Evolutionary conservation across 164 flowering plant species (phyloP).

Genomic region (Kalanchoe fedtschenkoi): DNA sequence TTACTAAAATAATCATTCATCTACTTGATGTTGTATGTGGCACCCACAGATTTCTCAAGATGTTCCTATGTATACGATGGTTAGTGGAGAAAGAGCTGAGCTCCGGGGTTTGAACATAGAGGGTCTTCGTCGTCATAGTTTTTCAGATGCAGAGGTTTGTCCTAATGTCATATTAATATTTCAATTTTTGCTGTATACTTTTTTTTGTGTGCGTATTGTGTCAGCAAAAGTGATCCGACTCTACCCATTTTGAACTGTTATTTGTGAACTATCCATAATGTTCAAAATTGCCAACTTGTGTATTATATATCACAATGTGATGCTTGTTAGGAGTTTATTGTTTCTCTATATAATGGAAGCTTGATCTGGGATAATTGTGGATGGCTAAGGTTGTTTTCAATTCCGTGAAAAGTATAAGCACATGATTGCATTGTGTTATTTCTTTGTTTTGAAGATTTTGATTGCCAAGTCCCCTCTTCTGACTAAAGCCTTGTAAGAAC

Average conservation of each 20-base stretch:
- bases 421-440: background rate
- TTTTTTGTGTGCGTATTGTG: too few species aligned
- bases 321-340: too few species aligned
- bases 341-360: too few species aligned
- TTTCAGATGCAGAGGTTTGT: slow-evolving; percentile 61
- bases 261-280: background rate
- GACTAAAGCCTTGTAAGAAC: background rate
- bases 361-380: too few species aligned
- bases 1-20: background rate
- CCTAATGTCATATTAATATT: background rate
- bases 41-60: slow-evolving; percentile 67
- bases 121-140: slow-evolving; percentile 81
- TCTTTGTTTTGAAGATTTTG: background rate
- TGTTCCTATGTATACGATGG: slow-evolving; percentile 87
- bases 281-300: background rate
- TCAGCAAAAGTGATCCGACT: too few species aligned
- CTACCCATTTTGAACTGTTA: background rate
- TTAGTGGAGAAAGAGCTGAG: slow-evolving; percentile 85
- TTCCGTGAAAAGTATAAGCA: too few species aligned
- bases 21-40: background rate
- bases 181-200: background rate
- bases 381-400: too few species aligned
- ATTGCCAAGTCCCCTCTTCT: background rate
- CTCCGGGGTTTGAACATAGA: slow-evolving; percentile 82
- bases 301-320: background rate